Evolutionary conservation across 139 green algal genomes (phyloP).

Genomic region (Micromonas commoda): DNA sequence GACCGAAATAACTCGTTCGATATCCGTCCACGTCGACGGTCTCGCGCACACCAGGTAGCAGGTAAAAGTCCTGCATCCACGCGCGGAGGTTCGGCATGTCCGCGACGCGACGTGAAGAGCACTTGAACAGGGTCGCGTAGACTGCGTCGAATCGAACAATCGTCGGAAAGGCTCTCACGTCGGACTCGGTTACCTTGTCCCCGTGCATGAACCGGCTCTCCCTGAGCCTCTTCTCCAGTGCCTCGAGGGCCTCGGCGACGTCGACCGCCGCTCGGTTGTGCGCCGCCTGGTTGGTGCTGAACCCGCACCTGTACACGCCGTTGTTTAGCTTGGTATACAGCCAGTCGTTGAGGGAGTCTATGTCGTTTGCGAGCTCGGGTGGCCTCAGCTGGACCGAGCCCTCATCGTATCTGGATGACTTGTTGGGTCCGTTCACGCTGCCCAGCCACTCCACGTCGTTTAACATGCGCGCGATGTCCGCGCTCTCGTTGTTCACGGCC

Average conservation of each 20-base stretch:
- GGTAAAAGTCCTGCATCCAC: conserved; percentile 78
- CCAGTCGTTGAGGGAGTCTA: conserved; percentile 75
- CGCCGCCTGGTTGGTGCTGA: conserved; percentile 41
- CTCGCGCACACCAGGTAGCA: conserved; percentile 39
- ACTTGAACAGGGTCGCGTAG: conserved; percentile 79
- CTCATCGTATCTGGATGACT: background rate
- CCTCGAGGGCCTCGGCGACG: conserved; percentile 7
- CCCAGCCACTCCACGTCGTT: background rate
- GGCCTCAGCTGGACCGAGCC: background rate
- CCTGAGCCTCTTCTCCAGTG: conserved; percentile 59
- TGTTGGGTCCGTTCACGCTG: background rate
- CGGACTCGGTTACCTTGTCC: conserved; percentile 73
- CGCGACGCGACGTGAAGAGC: conserved; percentile 49
- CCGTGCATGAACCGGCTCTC: conserved; percentile 74
- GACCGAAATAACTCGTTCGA: conserved; percentile 61
- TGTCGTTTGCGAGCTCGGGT: conserved; percentile 31
- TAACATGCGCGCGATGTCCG: background rate
- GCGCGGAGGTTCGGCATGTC: conserved; percentile 68
- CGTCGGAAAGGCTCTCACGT: conserved; percentile 87
- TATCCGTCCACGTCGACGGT: conserved; percentile 74
- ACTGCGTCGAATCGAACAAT: conserved; percentile 68
- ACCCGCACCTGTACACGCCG: conserved; percentile 86
- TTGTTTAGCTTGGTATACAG: conserved; percentile 91
- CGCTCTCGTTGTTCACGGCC: background rate
- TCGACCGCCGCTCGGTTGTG: background rate